Conservation (phyloP, 1,139 yeast genomes). For the Wickerhamomyces sp. region DNA sequence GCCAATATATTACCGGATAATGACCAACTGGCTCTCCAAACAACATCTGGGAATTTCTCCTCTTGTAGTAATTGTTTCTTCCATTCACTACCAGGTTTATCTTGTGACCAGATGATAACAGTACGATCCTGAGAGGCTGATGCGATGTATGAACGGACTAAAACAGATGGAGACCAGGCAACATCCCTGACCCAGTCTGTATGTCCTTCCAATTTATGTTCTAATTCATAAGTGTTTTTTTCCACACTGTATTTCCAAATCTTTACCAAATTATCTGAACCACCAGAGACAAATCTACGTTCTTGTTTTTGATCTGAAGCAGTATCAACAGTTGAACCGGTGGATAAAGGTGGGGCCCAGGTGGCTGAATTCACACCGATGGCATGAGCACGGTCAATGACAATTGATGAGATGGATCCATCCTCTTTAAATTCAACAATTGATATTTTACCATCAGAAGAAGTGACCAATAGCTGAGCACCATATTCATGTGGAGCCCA, state of each 20-base stretch:
- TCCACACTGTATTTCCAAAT: slow-evolving; percentile 75
- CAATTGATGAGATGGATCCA: slow-evolving; percentile 62
- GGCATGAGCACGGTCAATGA: slow-evolving; percentile 67
- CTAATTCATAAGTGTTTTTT: slow-evolving; percentile 58
- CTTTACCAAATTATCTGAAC: slow-evolving; percentile 90
- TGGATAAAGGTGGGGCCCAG: slow-evolving; percentile 78
- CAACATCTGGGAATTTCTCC: slow-evolving; percentile 91
- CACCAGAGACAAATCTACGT: slow-evolving; percentile 84
- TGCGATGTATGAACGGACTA: slow-evolving; percentile 89
- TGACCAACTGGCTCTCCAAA: slow-evolving; percentile 99
- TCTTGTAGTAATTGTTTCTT: slow-evolving; percentile 67
- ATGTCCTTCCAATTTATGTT: slow-evolving; percentile 81
- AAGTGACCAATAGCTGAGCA: slow-evolving; percentile 82
- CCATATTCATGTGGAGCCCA: slow-evolving; percentile 99
- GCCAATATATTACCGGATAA: slow-evolving; percentile 94
- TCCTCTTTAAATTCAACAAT: slow-evolving; percentile 90
- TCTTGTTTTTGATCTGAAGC: slow-evolving; percentile 36
- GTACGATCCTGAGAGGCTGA: slow-evolving; percentile 97
- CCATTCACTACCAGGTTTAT: slow-evolving; percentile 67
- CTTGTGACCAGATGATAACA: slow-evolving; percentile 90
- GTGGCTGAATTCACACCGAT: slow-evolving; percentile 92
- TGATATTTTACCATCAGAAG: slow-evolving; percentile 90
- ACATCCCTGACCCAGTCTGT: slow-evolving; percentile 98
- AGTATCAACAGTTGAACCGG: slow-evolving; percentile 32
- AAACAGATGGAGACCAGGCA: slow-evolving; percentile 92